Percentiles rank a stretch among this genome's conserved stretches.
Evolutionary conservation across 768 basidiomycete genomes (phyloP).

Genomic region (Hirschioporus abietinus): DNA sequence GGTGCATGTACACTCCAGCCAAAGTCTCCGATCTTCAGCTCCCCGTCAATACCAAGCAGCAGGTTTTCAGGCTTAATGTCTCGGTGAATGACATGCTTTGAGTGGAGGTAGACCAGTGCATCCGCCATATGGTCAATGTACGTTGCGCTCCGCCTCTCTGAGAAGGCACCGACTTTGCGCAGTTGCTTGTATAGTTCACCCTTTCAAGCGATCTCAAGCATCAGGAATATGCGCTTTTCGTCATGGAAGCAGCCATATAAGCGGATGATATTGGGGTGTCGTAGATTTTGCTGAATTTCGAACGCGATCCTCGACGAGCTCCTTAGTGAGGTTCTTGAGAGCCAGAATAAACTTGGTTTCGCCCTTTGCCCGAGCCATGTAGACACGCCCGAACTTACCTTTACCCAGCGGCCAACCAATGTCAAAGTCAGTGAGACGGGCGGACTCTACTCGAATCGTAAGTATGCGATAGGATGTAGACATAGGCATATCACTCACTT

Average conservation of each 20-base stretch:
- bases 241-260: slow-evolving; percentile 99
- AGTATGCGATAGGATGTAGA: slow-evolving; percentile 11
- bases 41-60: slow-evolving; percentile 89
- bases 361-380: slow-evolving; percentile 92
- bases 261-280: slow-evolving; percentile 91
- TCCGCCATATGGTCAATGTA: slow-evolving; percentile 99
- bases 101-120: slow-evolving; percentile 85
- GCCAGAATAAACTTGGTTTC: slow-evolving; percentile 91
- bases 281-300: slow-evolving; percentile 94
- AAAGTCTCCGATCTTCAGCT: slow-evolving; percentile 97
- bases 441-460: slow-evolving; percentile 37
- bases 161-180: slow-evolving; percentile 78
- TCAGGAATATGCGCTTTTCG: slow-evolving; percentile 93
- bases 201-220: slow-evolving; percentile 96
- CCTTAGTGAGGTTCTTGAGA: slow-evolving; percentile 96
- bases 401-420: slow-evolving; percentile 97
- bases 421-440: slow-evolving; percentile 77
- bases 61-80: slow-evolving; percentile 99
- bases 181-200: slow-evolving; percentile 98
- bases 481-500: slow-evolving; percentile 35
- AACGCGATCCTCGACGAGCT: slow-evolving; percentile 90
- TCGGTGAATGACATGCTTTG: slow-evolving; percentile 96
- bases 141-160: slow-evolving; percentile 79
- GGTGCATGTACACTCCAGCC: slow-evolving; percentile 99
- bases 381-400: slow-evolving; percentile 97